Base-by-base conservation (phyloP, 2,329 filamentous ascomycete genomes). In the Cordyceps tenuipes region DNA sequence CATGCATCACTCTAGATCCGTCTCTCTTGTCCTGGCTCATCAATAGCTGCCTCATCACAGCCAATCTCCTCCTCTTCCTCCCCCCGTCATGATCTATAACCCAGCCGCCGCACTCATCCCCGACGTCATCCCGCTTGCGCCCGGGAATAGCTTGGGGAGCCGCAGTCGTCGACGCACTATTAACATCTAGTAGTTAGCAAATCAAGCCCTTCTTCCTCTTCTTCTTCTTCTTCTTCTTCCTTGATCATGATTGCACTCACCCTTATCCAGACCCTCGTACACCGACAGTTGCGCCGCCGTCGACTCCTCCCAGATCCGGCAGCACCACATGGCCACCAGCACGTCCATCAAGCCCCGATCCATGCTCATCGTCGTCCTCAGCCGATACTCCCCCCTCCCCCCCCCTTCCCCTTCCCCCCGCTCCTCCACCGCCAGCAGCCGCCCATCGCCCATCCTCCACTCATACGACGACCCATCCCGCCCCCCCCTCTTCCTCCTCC, bases 381-480 rank as follows among this genome's bases (percentile, higher is more conserved):
- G n/a, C 23, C 52, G 43, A 19, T 44, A 12, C 36, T 29, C 21
- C 29, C 9, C 5, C 15, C 34, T 5, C 29, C 29, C 29, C 41
- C 31, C 19, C 39, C 29, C 8, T 19, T 23, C 23, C 23, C 23
- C 23, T 23, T 23, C 23, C 23, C n/a, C 46, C 19, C 31, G 17
- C 56, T 44, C 65, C 26, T 67, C 66, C 8, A 66, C 51, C 15
- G 67, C 67, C 31, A 69, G 54, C 31, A 69, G 54, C 4, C 62
- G 61, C 7, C 52, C 55, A 3, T 64, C 52, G 29, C 29, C 29
- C 29, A 8, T 29, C 34, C 56, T 53, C 66, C 66, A 69, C 46
- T 69, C 66, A 49, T 64, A 63, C 23, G 29, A 29, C 23, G 23
- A 23, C n/a, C n/a, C 23, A 23, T 4, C 23, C 23, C 23, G 23